These are phyloP conservation scores for Nakazawaea siamensis DNA, from an alignment of 805 yeast genomes.

Conservation along the genomic window DNA sequence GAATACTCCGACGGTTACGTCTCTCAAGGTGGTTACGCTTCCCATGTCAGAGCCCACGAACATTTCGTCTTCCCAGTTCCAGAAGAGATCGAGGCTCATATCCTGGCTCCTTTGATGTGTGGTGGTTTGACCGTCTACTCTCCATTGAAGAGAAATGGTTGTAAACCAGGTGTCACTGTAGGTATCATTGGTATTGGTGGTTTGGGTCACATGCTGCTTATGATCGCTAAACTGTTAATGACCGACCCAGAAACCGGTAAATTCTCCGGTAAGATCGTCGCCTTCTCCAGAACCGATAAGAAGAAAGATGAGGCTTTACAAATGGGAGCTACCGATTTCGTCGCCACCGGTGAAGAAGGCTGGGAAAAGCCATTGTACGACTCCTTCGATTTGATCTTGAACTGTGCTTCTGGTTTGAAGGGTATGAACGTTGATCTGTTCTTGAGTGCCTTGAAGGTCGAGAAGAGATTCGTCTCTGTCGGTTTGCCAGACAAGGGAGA, in stretches of 20 bases:
- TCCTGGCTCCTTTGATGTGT: conserved; percentile 42
- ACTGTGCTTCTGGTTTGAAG: conserved; percentile 33
- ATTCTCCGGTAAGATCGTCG: conserved; percentile 20
- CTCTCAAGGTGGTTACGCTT: conserved; percentile 37
- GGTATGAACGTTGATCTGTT: conserved; percentile 27
- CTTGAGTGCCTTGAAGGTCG: conserved; percentile 24
- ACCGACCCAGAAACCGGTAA: conserved; percentile 20
- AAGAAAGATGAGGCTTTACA: conserved; percentile 30
- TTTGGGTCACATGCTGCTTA: conserved; percentile 38
- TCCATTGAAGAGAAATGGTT: conserved; percentile 35
- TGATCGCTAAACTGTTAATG: conserved; percentile 35
- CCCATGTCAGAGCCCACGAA: conserved; percentile 39
- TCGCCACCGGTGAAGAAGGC: conserved; percentile 37
- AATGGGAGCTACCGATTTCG: conserved; percentile 32
- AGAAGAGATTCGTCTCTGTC: conserved; percentile 36
- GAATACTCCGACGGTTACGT: conserved; percentile 26
- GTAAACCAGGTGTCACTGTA: conserved; percentile 25
- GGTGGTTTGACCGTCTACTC: conserved; percentile 45
- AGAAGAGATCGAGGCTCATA: conserved; percentile 28
- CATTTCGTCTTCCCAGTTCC: conserved; percentile 38
- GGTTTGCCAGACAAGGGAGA: conserved; percentile 37
- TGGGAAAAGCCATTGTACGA: conserved; percentile 28
- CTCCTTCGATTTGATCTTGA: conserved; percentile 31
- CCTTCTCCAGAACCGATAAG: conserved; percentile 31
- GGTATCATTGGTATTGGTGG: conserved; percentile 40